These are phyloP conservation scores for Xerocomus amazonicus DNA, from an alignment of 1,284 basidiomycete genomes.

Conservation along the genomic window DNA sequence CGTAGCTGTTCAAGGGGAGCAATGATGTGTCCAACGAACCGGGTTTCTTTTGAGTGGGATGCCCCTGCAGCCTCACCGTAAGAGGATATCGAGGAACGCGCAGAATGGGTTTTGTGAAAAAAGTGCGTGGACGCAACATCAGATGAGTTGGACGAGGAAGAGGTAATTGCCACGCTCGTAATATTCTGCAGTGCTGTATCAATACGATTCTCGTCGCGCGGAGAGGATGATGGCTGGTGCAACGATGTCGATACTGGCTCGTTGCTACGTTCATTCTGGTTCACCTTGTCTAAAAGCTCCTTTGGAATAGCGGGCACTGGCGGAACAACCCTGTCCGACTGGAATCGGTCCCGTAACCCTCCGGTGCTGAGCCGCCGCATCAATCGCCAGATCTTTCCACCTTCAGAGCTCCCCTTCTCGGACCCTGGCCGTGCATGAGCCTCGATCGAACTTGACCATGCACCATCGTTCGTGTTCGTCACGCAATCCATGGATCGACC, in stretches of 20 bases:
- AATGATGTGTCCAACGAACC: slow-evolving; percentile 44
- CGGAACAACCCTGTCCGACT: slow-evolving; percentile 37
- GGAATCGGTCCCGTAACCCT: slow-evolving; percentile 56
- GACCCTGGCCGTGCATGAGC: slow-evolving; percentile 9
- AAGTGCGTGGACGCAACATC: slow-evolving; percentile 51
- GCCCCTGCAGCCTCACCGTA: slow-evolving; percentile 37
- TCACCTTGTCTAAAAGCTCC: slow-evolving; percentile 25
- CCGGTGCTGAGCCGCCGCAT: slow-evolving; percentile 68
- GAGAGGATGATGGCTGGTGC: slow-evolving; percentile 1
- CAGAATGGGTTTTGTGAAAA: slow-evolving; percentile 47
- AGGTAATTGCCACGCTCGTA: slow-evolving; percentile 41
- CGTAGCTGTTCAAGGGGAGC: slow-evolving; percentile 47
- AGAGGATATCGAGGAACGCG: slow-evolving; percentile 55
- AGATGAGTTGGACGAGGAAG: slow-evolving; percentile 56
- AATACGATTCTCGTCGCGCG: slow-evolving; percentile 6
- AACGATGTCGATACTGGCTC: slow-evolving; percentile 5
- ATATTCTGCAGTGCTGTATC: slow-evolving; percentile 17
- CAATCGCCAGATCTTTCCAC: slow-evolving; percentile 58
- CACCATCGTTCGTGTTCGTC: neutral
- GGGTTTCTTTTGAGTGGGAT: slow-evolving; percentile 37
- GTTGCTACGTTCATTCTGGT: slow-evolving; percentile 18
- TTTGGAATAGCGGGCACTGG: slow-evolving; percentile 62
- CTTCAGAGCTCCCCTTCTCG: slow-evolving; percentile 20
- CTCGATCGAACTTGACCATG: slow-evolving; percentile 8
- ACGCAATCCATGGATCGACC: slow-evolving; percentile 20